These are phyloP conservation scores for Coelastrella sp. DNA, from an alignment of 139 green algal species.

Conservation along the genomic window DNA sequence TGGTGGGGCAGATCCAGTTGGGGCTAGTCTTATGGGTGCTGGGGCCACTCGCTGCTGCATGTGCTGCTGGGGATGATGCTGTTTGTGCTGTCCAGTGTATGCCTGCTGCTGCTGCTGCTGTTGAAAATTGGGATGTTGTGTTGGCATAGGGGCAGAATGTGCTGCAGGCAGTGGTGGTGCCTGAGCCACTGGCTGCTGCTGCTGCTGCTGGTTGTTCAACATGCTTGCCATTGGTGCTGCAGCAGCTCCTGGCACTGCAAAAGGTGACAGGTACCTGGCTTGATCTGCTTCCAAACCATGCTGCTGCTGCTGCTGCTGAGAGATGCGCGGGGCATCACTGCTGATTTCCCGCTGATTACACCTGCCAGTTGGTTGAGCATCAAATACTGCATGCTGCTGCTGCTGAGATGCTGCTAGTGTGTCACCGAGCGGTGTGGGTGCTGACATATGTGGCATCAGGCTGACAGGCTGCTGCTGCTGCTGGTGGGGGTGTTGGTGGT, in stretches of 20 bases:
- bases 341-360: no score
- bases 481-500: neutral
- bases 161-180: no score
- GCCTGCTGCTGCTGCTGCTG: no score
- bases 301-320: conserved; percentile 11
- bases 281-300: neutral
- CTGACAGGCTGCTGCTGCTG: neutral
- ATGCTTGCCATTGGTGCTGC: no score
- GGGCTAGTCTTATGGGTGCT: no score
- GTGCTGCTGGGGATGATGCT: conserved; percentile 11
- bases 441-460: neutral
- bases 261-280: no score
- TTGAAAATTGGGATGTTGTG: no score
- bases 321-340: neutral
- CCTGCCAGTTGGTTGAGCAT: no score
- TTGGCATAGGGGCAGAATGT: no score
- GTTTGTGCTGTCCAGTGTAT: neutral
- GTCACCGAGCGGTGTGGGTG: neutral
- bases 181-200: neutral
- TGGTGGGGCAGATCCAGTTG: no score
- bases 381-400: neutral
- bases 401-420: neutral
- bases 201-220: neutral
- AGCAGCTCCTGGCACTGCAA: no score
- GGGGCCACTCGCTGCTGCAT: neutral